Evolutionary conservation across 1,284 basidiomycete genomes (phyloP).

Genomic region (Termitomyces sp.): DNA sequence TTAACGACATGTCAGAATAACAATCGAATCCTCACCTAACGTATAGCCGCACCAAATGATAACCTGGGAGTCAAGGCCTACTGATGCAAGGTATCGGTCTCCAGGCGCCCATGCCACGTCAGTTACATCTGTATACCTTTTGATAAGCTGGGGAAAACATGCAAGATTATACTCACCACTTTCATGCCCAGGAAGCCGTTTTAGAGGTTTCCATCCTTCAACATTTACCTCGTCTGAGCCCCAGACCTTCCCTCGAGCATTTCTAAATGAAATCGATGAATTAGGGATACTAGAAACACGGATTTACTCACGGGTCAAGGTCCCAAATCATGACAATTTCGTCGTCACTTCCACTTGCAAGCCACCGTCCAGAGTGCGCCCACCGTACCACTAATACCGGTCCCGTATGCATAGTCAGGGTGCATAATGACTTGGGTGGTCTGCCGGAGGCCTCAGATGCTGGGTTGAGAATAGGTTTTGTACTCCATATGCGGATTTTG

Average conservation of each 20-base stretch:
- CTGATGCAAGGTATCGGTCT: constrained; percentile 89
- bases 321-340: constrained; percentile 97
- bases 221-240: constrained; percentile 91
- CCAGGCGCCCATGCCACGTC: constrained; percentile 94
- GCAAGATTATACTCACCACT: constrained; percentile 54
- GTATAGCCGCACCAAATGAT: constrained; percentile 91
- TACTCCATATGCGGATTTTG: constrained; percentile 97
- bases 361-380: constrained; percentile 90
- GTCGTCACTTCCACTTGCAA: constrained; percentile 97
- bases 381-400: constrained; percentile 93
- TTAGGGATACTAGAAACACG: background rate
- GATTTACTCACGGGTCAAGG: constrained; percentile 74
- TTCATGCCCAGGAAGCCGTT: constrained; percentile 88
- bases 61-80: constrained; percentile 88
- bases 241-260: constrained; percentile 81
- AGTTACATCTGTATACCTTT: constrained; percentile 71
- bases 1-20: background rate
- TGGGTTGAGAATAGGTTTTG: constrained; percentile 81
- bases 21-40: constrained; percentile 48
- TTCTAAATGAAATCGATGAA: constrained; percentile 36
- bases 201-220: constrained; percentile 96
- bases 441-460: constrained; percentile 69
- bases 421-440: constrained; percentile 85
- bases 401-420: constrained; percentile 90
- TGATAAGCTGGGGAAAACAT: background rate